Evolutionary conservation across 768 basidiomycete species (phyloP), one percentile per base, ranked within the genome.

Genomic region (Russula earlei): DNA sequence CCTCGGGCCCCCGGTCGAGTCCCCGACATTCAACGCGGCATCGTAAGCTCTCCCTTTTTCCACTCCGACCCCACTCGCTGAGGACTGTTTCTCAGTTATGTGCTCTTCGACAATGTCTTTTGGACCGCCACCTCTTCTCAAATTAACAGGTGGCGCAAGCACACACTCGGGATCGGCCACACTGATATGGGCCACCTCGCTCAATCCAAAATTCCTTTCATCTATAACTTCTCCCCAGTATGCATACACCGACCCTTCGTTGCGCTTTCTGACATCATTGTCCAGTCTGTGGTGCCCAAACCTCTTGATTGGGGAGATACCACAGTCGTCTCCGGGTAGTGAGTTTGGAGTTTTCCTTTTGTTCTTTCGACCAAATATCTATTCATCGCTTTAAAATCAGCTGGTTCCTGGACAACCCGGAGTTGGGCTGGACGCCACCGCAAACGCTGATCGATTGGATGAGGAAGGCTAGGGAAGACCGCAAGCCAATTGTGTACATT

Each of bases 231-330:
- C 63, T 81, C 79, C 12, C 72, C 72, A 60, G 77, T 75, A 61
- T 9, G n/a, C 9, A 33, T 33, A n/a, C 20, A 4, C 9, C 10
- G 9, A 11, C 22, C 8, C 9, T 19, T 50, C 25, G 43, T 43
- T 24, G 1, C 27, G 33, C 24, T 44, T 42, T 25, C 27, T 58
- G 40, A 58, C 52, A 5, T 25, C 8, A 20, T 31, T n/a, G 3
- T 44, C 19, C 46, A 75, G 68, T 74, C 77, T 36, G 81, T 85
- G 17, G 83, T 85, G 0, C 80, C 82, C 0, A 82, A 82, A 63
- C 84, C 84, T 10, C 68, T 84, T 17, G 83, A 85, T 63, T 85
- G 83, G 82, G 75, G 77, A 47, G 82, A 83, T 61, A 73, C 76
- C 8, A 81, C 74, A 5, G 71, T 66, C 14, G 67, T 81, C 14